Conservation (phyloP, 148 eudicot species). For the Selenicereus undatus region DNA sequence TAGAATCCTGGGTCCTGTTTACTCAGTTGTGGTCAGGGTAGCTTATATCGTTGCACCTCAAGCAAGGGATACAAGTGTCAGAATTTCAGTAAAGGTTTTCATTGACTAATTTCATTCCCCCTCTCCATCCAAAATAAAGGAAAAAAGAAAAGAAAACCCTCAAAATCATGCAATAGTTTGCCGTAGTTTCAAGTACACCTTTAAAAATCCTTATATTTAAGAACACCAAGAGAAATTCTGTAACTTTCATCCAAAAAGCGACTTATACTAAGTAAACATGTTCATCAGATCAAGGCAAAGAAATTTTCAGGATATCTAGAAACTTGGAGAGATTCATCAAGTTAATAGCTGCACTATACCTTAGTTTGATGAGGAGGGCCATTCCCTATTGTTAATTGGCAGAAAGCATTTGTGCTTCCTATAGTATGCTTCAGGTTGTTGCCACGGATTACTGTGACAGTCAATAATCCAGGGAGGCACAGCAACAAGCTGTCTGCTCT, state of each 20-base stretch:
- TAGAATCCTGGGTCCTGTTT: not conserved
- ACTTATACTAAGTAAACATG: too few relatives aligned
- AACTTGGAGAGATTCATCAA: not conserved
- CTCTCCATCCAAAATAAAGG: too few relatives aligned
- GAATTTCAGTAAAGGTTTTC: not conserved
- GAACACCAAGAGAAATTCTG: too few relatives aligned
- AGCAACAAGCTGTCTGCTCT: conserved; percentile 68
- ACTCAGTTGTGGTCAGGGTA: not conserved
- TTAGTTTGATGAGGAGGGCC: conserved; percentile 72
- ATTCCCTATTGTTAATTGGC: conserved; percentile 64
- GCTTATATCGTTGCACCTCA: not conserved
- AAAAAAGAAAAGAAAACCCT: too few relatives aligned
- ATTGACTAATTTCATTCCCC: too few relatives aligned
- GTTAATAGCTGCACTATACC: conserved; percentile 33
- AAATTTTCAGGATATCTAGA: too few relatives aligned
- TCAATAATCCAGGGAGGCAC: conserved; percentile 76
- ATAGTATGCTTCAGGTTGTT: conserved; percentile 65
- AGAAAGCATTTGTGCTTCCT: conserved; percentile 75
- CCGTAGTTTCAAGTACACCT: too few relatives aligned
- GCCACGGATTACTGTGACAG: conserved; percentile 64
- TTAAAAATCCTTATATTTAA: too few relatives aligned
- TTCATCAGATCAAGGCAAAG: too few relatives aligned
- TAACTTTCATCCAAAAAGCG: not conserved
- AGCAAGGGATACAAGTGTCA: not conserved
- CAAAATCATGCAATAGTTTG: too few relatives aligned